These are phyloP conservation scores for Blastobotrys ciferrii DNA, from an alignment of 1,139 yeast species.

Conservation along the genomic window DNA sequence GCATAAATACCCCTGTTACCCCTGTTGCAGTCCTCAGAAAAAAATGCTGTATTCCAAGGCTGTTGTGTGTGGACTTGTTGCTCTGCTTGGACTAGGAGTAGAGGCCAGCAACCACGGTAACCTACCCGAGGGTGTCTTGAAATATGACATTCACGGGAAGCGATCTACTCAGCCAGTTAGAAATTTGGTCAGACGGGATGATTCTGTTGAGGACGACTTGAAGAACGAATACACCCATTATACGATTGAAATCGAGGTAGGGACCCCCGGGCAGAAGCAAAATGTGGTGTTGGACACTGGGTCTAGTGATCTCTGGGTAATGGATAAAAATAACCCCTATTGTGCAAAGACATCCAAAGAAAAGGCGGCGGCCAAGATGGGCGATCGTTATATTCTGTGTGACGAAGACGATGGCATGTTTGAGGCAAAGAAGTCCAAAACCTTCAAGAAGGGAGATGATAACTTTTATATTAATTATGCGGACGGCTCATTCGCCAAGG, in stretches of 20 bases:
- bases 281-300: conserved; percentile 63
- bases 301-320: conserved; percentile 64
- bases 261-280: conserved; percentile 53
- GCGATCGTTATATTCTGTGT: conserved; percentile 1
- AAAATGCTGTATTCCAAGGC: background rate
- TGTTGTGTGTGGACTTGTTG: background rate
- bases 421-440: conserved; percentile 24
- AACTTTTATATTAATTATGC: conserved; percentile 54
- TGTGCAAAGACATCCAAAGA: conserved; percentile 21
- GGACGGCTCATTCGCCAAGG: conserved; percentile 49
- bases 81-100: background rate
- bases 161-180: background rate
- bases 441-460: conserved; percentile 23
- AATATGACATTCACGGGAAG: background rate
- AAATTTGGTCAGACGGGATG: conserved; percentile 3
- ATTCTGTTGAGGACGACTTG: background rate
- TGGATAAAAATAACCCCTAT: conserved; percentile 36
- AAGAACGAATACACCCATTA: conserved; percentile 27
- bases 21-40: background rate
- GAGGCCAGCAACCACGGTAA: background rate
- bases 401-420: conserved; percentile 22
- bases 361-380: conserved; percentile 5
- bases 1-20: background rate
- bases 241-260: conserved; percentile 46
- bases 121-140: background rate